Evolutionary conservation across 2,329 filamentous ascomycete species (phyloP).

Genomic region (Whalleya microplaca): DNA sequence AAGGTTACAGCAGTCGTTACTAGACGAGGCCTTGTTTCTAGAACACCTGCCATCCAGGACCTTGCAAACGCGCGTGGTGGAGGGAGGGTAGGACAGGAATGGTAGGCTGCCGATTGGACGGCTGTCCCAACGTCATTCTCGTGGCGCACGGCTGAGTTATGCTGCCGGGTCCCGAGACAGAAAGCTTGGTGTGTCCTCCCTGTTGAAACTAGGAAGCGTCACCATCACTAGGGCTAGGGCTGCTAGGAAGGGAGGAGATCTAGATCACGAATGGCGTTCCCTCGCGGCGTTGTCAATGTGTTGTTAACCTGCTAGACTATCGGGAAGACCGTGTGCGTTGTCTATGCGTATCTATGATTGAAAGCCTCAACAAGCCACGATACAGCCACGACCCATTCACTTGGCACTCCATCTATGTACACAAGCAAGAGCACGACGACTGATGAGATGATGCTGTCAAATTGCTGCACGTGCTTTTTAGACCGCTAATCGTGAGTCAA

Average conservation of each 20-base stretch:
- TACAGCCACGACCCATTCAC: neutral
- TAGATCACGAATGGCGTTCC: constrained; percentile 16
- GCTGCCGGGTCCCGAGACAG: constrained; percentile 26
- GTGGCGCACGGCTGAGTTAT: neutral
- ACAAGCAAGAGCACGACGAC: neutral
- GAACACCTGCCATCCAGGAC: constrained; percentile 9
- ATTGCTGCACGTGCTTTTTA: neutral
- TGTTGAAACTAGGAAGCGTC: constrained; percentile 18
- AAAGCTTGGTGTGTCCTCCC: constrained; percentile 25
- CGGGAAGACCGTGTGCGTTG: constrained; percentile 3
- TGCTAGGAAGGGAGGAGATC: constrained; percentile 12
- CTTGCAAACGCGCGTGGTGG: constrained; percentile 11
- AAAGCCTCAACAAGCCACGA: neutral
- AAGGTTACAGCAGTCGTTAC: neutral
- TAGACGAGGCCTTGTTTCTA: neutral
- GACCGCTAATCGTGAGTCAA: neutral
- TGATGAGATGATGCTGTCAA: neutral
- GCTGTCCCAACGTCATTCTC: constrained; percentile 16
- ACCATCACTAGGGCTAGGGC: too few species aligned
- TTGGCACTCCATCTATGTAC: neutral
- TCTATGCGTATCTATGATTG: neutral
- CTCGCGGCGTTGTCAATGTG: constrained; percentile 4
- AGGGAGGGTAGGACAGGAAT: constrained; percentile 10
- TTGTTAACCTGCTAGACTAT: constrained; percentile 9
- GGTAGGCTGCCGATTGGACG: constrained; percentile 26